Percentiles rank a stretch among this genome's conserved stretches.
Conservation (phyloP, 75 land plant species). For the Pinus tabuliformis region DNA sequence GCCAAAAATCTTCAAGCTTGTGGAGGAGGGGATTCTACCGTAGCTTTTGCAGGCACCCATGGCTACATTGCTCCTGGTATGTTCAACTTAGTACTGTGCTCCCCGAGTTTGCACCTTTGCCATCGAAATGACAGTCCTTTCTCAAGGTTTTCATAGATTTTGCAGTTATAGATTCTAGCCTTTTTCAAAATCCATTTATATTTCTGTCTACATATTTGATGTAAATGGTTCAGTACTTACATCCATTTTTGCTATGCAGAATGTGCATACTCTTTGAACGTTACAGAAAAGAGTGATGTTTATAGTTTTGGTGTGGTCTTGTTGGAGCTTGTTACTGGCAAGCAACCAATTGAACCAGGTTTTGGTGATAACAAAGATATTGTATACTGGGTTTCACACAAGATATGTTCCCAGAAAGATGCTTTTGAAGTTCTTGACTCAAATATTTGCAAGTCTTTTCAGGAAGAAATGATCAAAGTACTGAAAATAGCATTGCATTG, state of each 20-base stretch:
- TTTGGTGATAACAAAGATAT: slow-evolving; percentile 74
- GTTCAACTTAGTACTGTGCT: neutral
- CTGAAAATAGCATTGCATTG: slow-evolving; percentile 69
- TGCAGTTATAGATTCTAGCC: neutral
- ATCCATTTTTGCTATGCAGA: slow-evolving; percentile 28
- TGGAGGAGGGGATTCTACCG: slow-evolving; percentile 15
- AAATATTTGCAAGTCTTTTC: slow-evolving; percentile 19
- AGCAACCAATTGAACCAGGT: slow-evolving; percentile 70
- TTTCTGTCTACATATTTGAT: neutral
- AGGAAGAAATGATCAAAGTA: slow-evolving; percentile 61
- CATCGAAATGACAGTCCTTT: neutral
- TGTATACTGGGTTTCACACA: slow-evolving; percentile 62
- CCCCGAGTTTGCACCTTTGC: neutral
- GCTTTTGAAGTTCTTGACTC: slow-evolving; percentile 50
- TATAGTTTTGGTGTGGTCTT: slow-evolving; percentile 95
- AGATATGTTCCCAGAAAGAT: slow-evolving; percentile 33
- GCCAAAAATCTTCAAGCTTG: slow-evolving; percentile 44
- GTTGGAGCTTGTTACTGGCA: slow-evolving; percentile 88
- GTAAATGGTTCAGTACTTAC: neutral
- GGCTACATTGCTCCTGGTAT: slow-evolving; percentile 78
- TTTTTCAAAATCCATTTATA: neutral
- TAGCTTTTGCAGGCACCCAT: slow-evolving; percentile 53
- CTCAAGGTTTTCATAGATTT: neutral
- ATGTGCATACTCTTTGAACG: slow-evolving; percentile 56
- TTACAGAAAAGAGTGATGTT: slow-evolving; percentile 80